Evolutionary conservation across 1,284 basidiomycete genomes (phyloP).

Genomic region (Prillingera fragicola): DNA sequence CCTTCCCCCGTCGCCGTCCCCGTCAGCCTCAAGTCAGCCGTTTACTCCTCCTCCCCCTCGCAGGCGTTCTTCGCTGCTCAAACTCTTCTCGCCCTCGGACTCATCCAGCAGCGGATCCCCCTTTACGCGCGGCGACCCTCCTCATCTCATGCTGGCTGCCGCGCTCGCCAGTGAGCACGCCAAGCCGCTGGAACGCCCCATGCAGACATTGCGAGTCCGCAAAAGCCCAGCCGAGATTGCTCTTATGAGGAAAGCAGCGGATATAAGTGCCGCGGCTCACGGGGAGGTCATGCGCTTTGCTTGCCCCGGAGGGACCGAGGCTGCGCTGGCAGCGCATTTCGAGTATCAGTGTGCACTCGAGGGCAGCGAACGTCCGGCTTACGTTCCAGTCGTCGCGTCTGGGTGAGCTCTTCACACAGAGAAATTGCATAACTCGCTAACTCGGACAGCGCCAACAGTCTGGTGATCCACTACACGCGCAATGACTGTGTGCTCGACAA

Average conservation of each 20-base stretch:
- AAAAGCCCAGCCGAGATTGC: conserved; percentile 48
- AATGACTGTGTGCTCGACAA: conserved; percentile 71
- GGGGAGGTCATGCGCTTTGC: conserved; percentile 67
- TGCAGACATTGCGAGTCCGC: conserved; percentile 48
- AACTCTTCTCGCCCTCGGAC: conserved; percentile 36
- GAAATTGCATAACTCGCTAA: not conserved
- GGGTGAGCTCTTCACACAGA: conserved; percentile 55
- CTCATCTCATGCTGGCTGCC: conserved; percentile 44
- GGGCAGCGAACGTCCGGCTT: conserved; percentile 80
- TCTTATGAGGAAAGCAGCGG: conserved; percentile 50
- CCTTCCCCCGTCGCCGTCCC: conserved; percentile 44
- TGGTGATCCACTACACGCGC: conserved; percentile 86
- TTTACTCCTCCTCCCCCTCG: conserved; percentile 36
- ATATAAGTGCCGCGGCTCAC: conserved; percentile 48
- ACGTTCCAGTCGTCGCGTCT: conserved; percentile 90
- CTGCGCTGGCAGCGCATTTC: conserved; percentile 74
- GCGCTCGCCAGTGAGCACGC: conserved; percentile 39
- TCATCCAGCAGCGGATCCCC: conserved; percentile 16
- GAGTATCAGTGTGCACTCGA: conserved; percentile 72
- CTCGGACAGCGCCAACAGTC: conserved; percentile 62
- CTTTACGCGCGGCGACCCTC: conserved; percentile 32
- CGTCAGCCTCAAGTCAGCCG: conserved; percentile 38
- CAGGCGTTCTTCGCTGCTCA: conserved; percentile 40
- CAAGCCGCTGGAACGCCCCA: conserved; percentile 40
- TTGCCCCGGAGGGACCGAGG: conserved; percentile 64